These are phyloP conservation scores for Boletus rubescentipes DNA, from an alignment of 768 basidiomycete species.

Conservation along the genomic window DNA sequence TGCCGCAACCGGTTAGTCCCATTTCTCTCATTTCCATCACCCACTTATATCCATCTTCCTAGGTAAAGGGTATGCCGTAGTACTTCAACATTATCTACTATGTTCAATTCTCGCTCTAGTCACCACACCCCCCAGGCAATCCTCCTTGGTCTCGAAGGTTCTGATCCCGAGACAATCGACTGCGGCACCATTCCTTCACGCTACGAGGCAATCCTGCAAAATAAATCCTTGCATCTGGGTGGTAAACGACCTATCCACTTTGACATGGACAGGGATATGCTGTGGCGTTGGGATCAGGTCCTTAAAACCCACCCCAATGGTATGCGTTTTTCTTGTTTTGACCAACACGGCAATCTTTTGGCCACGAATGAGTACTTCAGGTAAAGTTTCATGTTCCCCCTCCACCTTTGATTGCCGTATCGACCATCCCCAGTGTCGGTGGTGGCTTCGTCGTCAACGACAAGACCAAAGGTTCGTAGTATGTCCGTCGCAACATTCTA, in stretches of 20 bases:
- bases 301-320: constrained; percentile 89
- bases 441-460: constrained; percentile 96
- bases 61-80: constrained; percentile 71
- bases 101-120: constrained; percentile 35
- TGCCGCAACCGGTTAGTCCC: constrained; percentile 76
- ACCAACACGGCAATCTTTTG: constrained; percentile 75
- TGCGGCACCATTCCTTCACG: constrained; percentile 79
- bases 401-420: background rate
- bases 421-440: constrained; percentile 56
- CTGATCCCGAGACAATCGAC: constrained; percentile 93
- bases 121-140: constrained; percentile 89
- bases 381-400: constrained; percentile 22
- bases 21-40: background rate
- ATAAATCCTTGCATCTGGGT: constrained; percentile 65
- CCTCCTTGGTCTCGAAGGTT: constrained; percentile 80
- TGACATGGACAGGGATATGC: constrained; percentile 89
- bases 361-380: constrained; percentile 96
- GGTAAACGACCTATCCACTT: constrained; percentile 78
- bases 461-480: constrained; percentile 71
- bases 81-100: constrained; percentile 1
- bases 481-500: background rate
- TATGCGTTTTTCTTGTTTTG: constrained; percentile 89
- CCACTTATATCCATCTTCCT: constrained; percentile 6
- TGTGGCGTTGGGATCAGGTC: constrained; percentile 90
- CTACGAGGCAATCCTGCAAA: constrained; percentile 64